Base-by-base conservation (phyloP, 1,284 basidiomycete species). In the Malassezia restricta region DNA sequence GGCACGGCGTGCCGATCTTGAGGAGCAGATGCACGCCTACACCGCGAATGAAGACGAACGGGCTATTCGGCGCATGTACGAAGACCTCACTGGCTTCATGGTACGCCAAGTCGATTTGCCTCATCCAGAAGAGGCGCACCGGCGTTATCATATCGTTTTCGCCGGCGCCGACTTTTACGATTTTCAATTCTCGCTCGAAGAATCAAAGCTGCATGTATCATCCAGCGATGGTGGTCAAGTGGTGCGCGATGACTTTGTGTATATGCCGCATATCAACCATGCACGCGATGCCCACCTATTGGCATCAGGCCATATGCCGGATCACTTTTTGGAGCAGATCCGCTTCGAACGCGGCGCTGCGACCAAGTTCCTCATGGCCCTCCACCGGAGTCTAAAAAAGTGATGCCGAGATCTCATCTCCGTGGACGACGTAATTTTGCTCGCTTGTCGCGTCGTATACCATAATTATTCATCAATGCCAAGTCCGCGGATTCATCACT, bases 51-150 rank as follows among this genome's bases (percentile, higher is more conserved):
- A 48, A 12, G 65, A 67, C 47, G 62, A 67, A 28, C 57, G 58
- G 37, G 66, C 68, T 1, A 54, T 72, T 7, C 63, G 68, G 9
- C 60, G 62, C 37, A 58, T 72, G 32, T 72, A 72, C 58, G 69
- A 72, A 47, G 69, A 72, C 31, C 54, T 72, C 8, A 72, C 69
- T 8, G 69, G 69, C 5, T 50, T 72, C 15, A 61, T 65, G 24
- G 50, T 72, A 12, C 61, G 56, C 9, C 58, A 62, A 5, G 61
- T 66, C 14, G 64, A 64, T 33, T 40, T 47, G 37, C 53, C 55
- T 35, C 56, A 62, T 9, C 1, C 47, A 1, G 15, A 33, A 8
- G 30, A 53, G 5, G 41, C 47, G 9, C 51, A 52, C 15, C 51
- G 58, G 1, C 47, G 62, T 8, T 72, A 62, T 58, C 59, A 62